Conservation (phyloP, 2,329 filamentous ascomycete genomes). For the Aspergillus niger region DNA sequence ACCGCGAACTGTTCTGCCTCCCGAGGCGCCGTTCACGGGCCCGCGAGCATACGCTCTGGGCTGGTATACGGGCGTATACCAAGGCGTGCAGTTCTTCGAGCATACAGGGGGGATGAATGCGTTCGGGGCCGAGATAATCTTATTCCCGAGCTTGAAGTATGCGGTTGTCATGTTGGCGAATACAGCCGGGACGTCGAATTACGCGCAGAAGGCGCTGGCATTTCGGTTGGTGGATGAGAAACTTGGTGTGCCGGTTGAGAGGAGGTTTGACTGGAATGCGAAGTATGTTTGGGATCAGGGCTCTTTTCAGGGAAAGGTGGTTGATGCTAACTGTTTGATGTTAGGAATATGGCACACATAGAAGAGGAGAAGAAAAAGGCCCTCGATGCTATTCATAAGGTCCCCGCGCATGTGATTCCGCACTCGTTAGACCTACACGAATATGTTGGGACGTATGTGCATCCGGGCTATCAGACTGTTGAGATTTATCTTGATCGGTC, state of each 20-base stretch:
- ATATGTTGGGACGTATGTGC: not conserved
- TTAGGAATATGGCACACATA: not conserved
- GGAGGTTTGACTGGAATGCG: constrained; percentile 41
- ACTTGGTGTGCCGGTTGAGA: constrained; percentile 35
- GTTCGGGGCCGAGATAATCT: constrained; percentile 46
- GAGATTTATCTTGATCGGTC: not conserved
- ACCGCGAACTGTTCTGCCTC: not conserved
- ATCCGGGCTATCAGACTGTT: not conserved
- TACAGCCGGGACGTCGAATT: constrained; percentile 45
- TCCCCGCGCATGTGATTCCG: not conserved
- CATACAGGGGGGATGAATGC: constrained; percentile 49
- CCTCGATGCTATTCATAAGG: not conserved
- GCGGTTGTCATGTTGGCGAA: constrained; percentile 51
- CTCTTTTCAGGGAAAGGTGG: accelerated
- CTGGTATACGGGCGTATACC: constrained; percentile 28
- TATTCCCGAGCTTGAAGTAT: constrained; percentile 49
- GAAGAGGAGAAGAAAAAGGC: not conserved
- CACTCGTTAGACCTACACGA: not conserved
- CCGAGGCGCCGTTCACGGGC: not conserved
- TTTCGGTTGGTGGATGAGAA: constrained; percentile 42
- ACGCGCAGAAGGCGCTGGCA: constrained; percentile 34
- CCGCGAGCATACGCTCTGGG: constrained; percentile 16
- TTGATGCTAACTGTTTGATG: not conserved
- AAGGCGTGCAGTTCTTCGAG: constrained; percentile 38
- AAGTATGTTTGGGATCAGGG: not conserved